Evolutionary conservation across 1,284 basidiomycete species (phyloP).

Genomic region (Puccinia polysora): DNA sequence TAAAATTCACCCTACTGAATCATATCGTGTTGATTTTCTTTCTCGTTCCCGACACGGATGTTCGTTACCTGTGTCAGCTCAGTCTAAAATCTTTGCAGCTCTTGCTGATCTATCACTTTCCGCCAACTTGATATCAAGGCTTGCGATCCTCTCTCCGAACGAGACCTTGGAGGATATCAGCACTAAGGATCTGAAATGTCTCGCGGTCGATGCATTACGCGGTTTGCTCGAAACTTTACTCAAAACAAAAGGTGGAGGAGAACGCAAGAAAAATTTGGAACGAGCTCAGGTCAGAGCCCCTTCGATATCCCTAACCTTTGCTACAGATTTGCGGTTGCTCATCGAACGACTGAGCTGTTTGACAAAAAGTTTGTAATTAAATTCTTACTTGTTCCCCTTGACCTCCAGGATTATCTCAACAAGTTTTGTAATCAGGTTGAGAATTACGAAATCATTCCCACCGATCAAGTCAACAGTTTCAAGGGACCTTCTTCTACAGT

Average conservation of each 20-base stretch:
- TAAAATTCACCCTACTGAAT: background rate
- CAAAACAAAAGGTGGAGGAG: conserved; percentile 61
- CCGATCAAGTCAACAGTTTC: conserved; percentile 55
- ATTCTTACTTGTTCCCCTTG: conserved; percentile 5
- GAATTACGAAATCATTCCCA: conserved; percentile 63
- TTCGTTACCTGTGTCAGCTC: conserved; percentile 5
- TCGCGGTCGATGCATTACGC: conserved; percentile 68
- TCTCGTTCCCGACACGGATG: too few relatives aligned
- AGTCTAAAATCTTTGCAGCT: conserved; percentile 38
- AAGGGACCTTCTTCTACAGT: conserved; percentile 60
- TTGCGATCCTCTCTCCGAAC: conserved; percentile 78
- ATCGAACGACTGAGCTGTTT: background rate
- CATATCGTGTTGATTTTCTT: background rate
- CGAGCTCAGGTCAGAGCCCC: conserved; percentile 61
- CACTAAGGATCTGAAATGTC: conserved; percentile 72
- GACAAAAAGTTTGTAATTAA: background rate
- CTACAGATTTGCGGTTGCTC: conserved; percentile 32
- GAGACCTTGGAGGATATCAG: conserved; percentile 78
- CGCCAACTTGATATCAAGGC: conserved; percentile 51
- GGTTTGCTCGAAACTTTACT: conserved; percentile 69
- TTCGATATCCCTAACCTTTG: conserved; percentile 5
- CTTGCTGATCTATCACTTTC: conserved; percentile 47
- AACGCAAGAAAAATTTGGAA: conserved; percentile 61
- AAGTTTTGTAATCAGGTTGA: conserved; percentile 62
- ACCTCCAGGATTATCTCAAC: conserved; percentile 60